phyloP scores from a whole-genome alignment of 1,139 yeast species.

The Sugiyamaella novakii region DNA sequence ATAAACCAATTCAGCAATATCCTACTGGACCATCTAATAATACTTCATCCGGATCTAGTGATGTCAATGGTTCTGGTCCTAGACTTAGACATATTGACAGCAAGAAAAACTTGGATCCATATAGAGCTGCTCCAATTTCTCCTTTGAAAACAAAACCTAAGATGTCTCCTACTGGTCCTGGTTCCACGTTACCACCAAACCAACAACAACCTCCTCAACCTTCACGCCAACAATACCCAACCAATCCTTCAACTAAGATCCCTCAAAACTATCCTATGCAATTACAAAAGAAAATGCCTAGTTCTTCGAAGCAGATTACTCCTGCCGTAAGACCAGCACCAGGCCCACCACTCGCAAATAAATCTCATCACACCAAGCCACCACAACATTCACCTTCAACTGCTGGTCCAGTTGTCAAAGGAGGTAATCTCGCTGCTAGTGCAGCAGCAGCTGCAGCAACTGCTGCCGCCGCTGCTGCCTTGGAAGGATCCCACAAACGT shows the following conservation, averaged over 20 bases:
- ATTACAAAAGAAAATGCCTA: constrained; percentile 14
- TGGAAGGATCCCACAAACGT: constrained; percentile 29
- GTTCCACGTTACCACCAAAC: constrained; percentile 13
- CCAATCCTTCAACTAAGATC: not conserved
- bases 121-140: constrained; percentile 22
- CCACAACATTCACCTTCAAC: constrained; percentile 11
- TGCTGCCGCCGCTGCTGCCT: constrained; percentile 39
- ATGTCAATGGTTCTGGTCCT: not conserved
- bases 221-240: constrained; percentile 11
- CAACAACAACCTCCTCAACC: constrained; percentile 18
- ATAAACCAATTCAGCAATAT: constrained; percentile 18
- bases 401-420: constrained; percentile 14
- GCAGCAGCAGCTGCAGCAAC: constrained; percentile 33
- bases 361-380: not conserved
- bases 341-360: no score
- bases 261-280: constrained; percentile 14
- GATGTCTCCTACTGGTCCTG: constrained; percentile 3
- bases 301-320: constrained; percentile 19
- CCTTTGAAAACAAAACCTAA: constrained; percentile 27
- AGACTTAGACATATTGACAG: constrained; percentile 5
- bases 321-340: constrained; percentile 19
- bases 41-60: not conserved
- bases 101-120: constrained; percentile 13
- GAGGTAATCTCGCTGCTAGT: no score
- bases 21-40: not conserved